Base-by-base conservation (phyloP, 805 yeast species). In the Metschnikowia borealis region DNA sequence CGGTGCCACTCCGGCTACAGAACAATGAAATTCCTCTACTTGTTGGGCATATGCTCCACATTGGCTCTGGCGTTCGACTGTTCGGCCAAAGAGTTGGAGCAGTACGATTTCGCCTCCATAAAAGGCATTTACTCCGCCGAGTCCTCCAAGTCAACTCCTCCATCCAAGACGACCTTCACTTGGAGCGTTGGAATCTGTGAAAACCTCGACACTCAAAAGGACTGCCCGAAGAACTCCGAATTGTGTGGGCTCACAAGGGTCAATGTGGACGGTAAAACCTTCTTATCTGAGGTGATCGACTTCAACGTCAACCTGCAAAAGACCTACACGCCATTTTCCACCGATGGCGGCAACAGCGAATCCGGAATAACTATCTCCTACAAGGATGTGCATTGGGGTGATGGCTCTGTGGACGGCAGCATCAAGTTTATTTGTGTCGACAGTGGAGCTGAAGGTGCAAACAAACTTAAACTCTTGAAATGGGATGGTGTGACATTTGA, bases 181-280 rank as follows among this genome's bases (percentile, higher is more conserved):
- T 88, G 96, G 91, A 81, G 76, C 60, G 55, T 91, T 35, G 85
- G 89, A 46, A 72, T 89, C 7, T 89, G 96, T 69, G 82, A 80
- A 42, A 63, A 67, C 32, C 61, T 69, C 33, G 62, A 58, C 26
- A 41, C 39, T 5, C 63, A 71, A 7, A 70, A 74, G 8, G 74
- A 74, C 29, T 91, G 97, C 67, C 85, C 90, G 0, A 69, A 70
- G 43, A 83, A 85, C 54, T 81, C 91, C 1, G 87, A 87, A 55
- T 64, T 91, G 7, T 92, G 99, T 66, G 96, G 96, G 2, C 61
- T 86, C 15, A 83, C 86, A 21, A 60, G 71, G 10, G 75, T 87
- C 4, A 63, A 68, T 13, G 55, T 83, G 17, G 83, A 83, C n/a
- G 61, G 68, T 31, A 71, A 72, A 29, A 66, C 81, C 3, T 52